A percentile compares a stretch with the other conserved stretches of the same genome.
These are phyloP conservation scores for Cercospora sp. DNA, from an alignment of 2,329 filamentous ascomycete species.

Conservation along the genomic window DNA sequence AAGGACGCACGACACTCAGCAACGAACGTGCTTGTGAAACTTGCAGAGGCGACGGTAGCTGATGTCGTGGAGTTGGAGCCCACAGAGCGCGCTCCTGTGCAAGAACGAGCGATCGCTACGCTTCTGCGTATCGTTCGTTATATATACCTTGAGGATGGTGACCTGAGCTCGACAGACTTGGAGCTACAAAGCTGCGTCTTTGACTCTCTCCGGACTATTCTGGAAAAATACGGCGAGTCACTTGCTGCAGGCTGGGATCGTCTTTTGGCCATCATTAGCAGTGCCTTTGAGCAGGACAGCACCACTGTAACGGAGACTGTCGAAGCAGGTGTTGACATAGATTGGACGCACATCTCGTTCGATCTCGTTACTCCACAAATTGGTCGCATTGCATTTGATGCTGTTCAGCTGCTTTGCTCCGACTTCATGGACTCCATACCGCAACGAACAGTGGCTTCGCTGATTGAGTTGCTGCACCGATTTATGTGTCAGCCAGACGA, in stretches of 20 bases:
- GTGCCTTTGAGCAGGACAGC: constrained; percentile 63
- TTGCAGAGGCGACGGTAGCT: constrained; percentile 51
- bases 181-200: constrained; percentile 72
- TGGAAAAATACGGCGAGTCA: constrained; percentile 86
- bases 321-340: constrained; percentile 24
- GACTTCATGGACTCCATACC: constrained; percentile 78
- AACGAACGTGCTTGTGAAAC: constrained; percentile 51
- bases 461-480: constrained; percentile 83
- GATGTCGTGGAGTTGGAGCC: constrained; percentile 54
- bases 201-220: constrained; percentile 64
- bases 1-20: constrained; percentile 51
- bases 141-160: constrained; percentile 33
- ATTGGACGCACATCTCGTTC: constrained; percentile 34
- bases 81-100: constrained; percentile 31
- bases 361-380: constrained; percentile 66
- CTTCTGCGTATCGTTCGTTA: constrained; percentile 51
- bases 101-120: constrained; percentile 36
- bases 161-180: constrained; percentile 34
- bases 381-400: constrained; percentile 83
- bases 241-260: constrained; percentile 81
- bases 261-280: constrained; percentile 80
- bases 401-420: constrained; percentile 87
- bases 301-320: constrained; percentile 11
- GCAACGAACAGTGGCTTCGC: constrained; percentile 70
- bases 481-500: constrained; percentile 90